These are phyloP conservation scores for Moesziomyces parantarcticus DNA, from an alignment of 1,284 basidiomycete species.

Conservation along the genomic window DNA sequence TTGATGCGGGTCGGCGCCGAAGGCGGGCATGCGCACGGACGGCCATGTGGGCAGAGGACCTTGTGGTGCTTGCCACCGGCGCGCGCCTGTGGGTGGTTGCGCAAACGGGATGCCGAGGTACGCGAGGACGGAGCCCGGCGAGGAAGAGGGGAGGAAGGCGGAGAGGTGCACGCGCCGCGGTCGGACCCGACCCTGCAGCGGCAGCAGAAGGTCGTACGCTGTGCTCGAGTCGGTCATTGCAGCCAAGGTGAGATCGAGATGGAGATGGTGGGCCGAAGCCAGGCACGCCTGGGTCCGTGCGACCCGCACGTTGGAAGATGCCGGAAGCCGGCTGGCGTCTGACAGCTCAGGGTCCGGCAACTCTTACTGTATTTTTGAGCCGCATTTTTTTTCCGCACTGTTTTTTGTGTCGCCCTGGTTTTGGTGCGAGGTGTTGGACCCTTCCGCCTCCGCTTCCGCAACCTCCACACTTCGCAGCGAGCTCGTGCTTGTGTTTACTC, in stretches of 20 bases:
- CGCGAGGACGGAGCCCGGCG: conserved; percentile 69
- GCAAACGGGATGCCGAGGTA: conserved; percentile 79
- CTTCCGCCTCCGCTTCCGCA: too few species aligned
- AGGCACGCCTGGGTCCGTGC: background rate
- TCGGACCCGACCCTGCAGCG: conserved; percentile 38
- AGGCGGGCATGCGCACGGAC: conserved; percentile 12
- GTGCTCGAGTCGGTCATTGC: background rate
- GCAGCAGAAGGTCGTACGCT: conserved; percentile 26
- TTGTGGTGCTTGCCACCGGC: conserved; percentile 75
- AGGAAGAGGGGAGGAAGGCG: conserved; percentile 15
- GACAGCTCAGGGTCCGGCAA: conserved; percentile 18
- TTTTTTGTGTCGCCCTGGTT: too few species aligned
- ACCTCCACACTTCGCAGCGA: too few species aligned
- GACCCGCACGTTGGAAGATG: too few species aligned
- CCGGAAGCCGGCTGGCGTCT: background rate
- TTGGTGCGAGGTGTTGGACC: too few species aligned
- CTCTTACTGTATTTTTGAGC: conserved; percentile 1
- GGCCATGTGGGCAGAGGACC: conserved; percentile 30
- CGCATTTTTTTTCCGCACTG: conserved; percentile 1
- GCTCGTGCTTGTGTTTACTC: background rate
- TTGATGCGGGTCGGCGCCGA: conserved; percentile 45
- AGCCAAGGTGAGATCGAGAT: too few species aligned
- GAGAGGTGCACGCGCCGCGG: conserved; percentile 40
- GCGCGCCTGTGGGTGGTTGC: conserved; percentile 72
- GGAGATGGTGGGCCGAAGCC: background rate